These are phyloP conservation scores for Phaeosphaeriaceae sp. DNA, from an alignment of 2,329 filamentous ascomycete genomes.

Conservation along the genomic window DNA sequence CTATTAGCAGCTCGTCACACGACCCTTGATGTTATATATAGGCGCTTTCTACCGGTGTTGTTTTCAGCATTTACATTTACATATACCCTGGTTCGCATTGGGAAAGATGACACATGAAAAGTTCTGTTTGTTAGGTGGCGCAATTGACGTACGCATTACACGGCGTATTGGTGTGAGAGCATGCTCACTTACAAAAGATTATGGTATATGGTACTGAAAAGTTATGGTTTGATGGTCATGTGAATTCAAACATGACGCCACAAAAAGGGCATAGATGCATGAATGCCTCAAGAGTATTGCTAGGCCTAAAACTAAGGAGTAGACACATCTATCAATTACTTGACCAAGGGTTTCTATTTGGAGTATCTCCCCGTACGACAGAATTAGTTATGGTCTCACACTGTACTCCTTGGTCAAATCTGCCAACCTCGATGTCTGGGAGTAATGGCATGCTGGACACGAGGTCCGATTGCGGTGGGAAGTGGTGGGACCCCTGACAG, in stretches of 20 bases:
- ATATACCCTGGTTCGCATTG: constrained; percentile 1
- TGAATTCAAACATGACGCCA: background rate
- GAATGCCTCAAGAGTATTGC: no score
- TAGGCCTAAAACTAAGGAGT: no score
- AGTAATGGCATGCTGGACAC: constrained; percentile 4
- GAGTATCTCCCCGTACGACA: no score
- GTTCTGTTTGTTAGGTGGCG: background rate
- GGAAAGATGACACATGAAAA: constrained; percentile 1
- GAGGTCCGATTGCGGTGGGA: constrained; percentile 17
- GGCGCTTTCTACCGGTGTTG: background rate
- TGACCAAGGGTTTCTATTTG: background rate
- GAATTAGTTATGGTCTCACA: no score
- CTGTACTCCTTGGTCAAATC: no score
- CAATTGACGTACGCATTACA: background rate
- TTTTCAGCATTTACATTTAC: constrained; percentile 1
- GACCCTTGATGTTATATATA: constrained; percentile 23
- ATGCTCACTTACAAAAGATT: no score
- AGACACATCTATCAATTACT: background rate
- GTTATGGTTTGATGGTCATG: background rate
- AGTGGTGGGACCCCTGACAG: constrained; percentile 13
- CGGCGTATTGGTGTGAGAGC: background rate
- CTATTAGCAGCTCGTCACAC: constrained; percentile 44
- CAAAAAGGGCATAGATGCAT: background rate
- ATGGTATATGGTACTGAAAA: no score
- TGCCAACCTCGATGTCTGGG: no score